Percentiles rank a stretch among this genome's conserved stretches.
These are phyloP conservation scores for Penicillium sp. DNA, from an alignment of 2,329 filamentous ascomycete species.

Conservation along the genomic window DNA sequence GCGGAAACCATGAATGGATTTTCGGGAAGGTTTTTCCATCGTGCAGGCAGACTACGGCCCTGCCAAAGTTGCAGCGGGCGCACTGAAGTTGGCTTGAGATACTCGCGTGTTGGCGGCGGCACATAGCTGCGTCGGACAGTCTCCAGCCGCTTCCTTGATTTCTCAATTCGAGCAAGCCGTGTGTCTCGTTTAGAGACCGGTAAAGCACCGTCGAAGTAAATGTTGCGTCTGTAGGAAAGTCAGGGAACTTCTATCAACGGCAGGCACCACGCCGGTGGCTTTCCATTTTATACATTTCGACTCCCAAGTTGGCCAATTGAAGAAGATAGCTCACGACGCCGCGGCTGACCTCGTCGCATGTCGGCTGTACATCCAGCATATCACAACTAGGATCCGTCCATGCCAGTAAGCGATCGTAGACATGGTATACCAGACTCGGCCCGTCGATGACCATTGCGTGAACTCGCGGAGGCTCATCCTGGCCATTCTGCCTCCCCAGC, in stretches of 20 bases:
- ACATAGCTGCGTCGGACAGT: constrained; percentile 35
- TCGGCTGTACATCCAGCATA: constrained; percentile 50
- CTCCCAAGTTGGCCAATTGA: constrained; percentile 49
- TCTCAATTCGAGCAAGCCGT: constrained; percentile 56
- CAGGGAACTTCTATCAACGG: too few relatives aligned
- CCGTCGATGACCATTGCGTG: constrained; percentile 61
- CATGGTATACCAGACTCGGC: constrained; percentile 68
- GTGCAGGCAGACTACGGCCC: constrained; percentile 20
- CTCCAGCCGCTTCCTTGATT: constrained; percentile 53
- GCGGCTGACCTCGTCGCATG: constrained; percentile 58
- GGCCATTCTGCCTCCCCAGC: constrained; percentile 9
- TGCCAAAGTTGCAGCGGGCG: constrained; percentile 25
- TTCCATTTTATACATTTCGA: constrained; percentile 68
- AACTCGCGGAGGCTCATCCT: constrained; percentile 12
- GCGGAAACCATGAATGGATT: constrained; percentile 71
- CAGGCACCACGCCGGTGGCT: too few relatives aligned
- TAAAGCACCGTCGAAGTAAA: constrained; percentile 82
- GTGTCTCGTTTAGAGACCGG: constrained; percentile 60
- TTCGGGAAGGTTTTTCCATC: constrained; percentile 42
- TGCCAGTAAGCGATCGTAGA: constrained; percentile 55
- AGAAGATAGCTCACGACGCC: constrained; percentile 60
- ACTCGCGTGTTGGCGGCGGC: constrained; percentile 3
- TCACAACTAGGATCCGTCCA: constrained; percentile 38
- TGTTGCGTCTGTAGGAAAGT: constrained; percentile 55
- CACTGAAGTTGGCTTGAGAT: constrained; percentile 12